A percentile compares a stretch with the other conserved stretches of the same genome.
Conservation (phyloP, 2,329 filamentous ascomycete genomes). For the Microsporum canis region DNA sequence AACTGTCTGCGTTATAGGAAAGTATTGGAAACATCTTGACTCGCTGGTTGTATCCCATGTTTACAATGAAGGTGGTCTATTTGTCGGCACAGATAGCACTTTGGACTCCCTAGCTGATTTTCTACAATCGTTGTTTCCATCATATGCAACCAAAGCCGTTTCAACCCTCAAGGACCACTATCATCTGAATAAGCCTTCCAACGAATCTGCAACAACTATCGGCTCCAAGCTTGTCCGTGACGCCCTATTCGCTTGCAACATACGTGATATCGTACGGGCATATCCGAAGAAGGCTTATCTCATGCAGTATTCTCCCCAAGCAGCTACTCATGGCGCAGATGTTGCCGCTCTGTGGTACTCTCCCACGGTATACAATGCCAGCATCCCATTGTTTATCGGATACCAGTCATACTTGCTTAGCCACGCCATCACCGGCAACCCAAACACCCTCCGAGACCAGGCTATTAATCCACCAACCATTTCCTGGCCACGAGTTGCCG, state of each 20-base stretch:
- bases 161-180: background rate
- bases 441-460: background rate
- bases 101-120: background rate
- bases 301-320: background rate
- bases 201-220: background rate
- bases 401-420: constrained; percentile 4
- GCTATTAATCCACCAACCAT: background rate
- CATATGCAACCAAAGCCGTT: background rate
- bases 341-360: background rate
- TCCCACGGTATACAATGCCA: background rate
- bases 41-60: constrained; percentile 26
- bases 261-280: background rate
- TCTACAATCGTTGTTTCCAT: background rate
- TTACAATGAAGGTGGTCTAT: constrained; percentile 24
- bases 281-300: background rate
- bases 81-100: constrained; percentile 7
- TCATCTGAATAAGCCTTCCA: background rate
- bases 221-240: background rate
- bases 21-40: constrained; percentile 24
- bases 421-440: background rate
- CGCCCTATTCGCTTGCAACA: background rate
- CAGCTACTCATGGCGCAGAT: background rate
- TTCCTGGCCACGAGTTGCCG: background rate
- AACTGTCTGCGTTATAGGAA: constrained; percentile 14
- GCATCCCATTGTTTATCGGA: background rate